These are phyloP conservation scores for Macrocybe gigantea DNA, from an alignment of 768 basidiomycete species.

Conservation along the genomic window DNA sequence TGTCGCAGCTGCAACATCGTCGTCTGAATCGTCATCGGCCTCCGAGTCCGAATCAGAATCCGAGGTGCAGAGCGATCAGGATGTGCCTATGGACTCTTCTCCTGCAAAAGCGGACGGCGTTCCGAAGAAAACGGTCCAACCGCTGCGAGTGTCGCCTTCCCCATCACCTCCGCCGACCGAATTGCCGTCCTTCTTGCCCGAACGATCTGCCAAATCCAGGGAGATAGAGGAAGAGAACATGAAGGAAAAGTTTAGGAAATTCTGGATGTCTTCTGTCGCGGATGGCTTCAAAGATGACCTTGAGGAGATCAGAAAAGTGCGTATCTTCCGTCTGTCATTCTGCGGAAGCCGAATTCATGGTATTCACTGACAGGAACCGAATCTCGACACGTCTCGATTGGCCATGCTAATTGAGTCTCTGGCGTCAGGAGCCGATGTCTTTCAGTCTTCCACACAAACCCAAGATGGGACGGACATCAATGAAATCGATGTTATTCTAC, in stretches of 20 bases:
- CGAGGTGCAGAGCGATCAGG: conserved; percentile 2
- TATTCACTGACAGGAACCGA: conserved; percentile 41
- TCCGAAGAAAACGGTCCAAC: conserved; percentile 10
- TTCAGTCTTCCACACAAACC: conserved; percentile 35
- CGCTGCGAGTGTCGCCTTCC: conserved; percentile 28
- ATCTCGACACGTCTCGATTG: conserved; percentile 61
- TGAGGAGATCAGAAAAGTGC: conserved; percentile 77
- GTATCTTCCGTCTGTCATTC: conserved; percentile 10
- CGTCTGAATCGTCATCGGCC: conserved; percentile 17
- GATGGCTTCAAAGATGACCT: conserved; percentile 82
- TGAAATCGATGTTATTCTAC: conserved; percentile 73
- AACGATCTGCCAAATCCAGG: conserved; percentile 9
- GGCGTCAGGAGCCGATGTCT: conserved; percentile 73
- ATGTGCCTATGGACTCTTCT: not conserved
- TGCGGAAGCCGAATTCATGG: not conserved
- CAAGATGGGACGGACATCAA: conserved; percentile 31
- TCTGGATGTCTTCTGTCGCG: conserved; percentile 82
- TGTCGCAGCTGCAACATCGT: conserved; percentile 5
- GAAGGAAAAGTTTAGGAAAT: conserved; percentile 68
- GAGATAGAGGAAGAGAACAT: conserved; percentile 43
- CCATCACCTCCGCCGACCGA: conserved; percentile 38
- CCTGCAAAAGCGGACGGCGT: conserved; percentile 10
- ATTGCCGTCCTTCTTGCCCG: conserved; percentile 57
- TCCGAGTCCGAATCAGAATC: conserved; percentile 18
- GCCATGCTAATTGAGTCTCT: conserved; percentile 77